Evolutionary conservation across 371 early-diverging fungal genomes (phyloP).

Genomic region (Coemansia sp.): DNA sequence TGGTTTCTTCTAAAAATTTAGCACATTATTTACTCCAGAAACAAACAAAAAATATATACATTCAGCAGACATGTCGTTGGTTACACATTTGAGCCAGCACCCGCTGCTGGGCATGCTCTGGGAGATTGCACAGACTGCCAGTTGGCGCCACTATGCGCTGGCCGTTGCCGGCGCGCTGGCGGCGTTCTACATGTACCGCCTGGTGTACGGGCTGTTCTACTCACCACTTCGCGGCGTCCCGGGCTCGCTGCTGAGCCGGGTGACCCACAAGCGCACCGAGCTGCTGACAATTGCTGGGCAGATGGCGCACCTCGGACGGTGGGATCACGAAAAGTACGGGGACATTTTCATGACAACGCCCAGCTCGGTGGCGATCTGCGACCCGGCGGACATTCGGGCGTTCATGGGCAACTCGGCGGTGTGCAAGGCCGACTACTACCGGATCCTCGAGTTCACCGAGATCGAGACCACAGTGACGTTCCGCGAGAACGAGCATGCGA

Average conservation of each 20-base stretch:
- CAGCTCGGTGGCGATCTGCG: conserved; percentile 21
- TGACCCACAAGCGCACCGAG: conserved; percentile 10
- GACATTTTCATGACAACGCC: conserved; percentile 26
- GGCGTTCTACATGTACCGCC: conserved; percentile 1
- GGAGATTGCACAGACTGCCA: not conserved
- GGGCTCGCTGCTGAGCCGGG: conserved; percentile 12
- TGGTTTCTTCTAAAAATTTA: too few species aligned
- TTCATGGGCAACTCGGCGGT: conserved; percentile 18
- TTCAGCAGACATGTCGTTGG: not conserved
- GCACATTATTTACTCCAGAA: too few species aligned
- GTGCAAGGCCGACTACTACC: conserved; percentile 23
- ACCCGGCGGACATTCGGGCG: conserved; percentile 34
- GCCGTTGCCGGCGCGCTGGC: not conserved
- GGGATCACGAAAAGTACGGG: conserved; percentile 25
- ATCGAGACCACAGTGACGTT: conserved; percentile 22
- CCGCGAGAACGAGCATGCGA: conserved; percentile 15
- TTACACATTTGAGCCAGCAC: not conserved
- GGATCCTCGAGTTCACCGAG: conserved; percentile 13
- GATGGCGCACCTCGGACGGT: conserved; percentile 11
- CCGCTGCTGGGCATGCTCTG: not conserved
- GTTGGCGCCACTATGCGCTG: conserved; percentile 4
- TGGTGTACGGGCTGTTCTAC: conserved; percentile 11
- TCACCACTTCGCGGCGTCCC: conserved; percentile 27
- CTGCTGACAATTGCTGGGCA: conserved; percentile 7
- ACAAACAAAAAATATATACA: too few species aligned